Percentiles rank a stretch among this genome's conserved stretches.
Evolutionary conservation across 306 rosid genomes (phyloP).

Genomic region (Begonia loranthoides): DNA sequence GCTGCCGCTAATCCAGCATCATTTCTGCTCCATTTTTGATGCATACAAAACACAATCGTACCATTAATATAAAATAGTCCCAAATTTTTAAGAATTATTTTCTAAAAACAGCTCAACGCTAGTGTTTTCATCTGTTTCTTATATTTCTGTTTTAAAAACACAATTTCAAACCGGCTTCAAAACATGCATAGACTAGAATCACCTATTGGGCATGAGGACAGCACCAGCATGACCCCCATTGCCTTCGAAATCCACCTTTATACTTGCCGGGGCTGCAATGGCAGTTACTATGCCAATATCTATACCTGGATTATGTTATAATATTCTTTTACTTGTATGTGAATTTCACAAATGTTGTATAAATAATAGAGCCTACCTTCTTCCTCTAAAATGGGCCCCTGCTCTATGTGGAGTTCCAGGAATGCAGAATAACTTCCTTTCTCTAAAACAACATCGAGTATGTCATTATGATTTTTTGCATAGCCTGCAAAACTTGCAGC

Average conservation of each 20-base stretch:
- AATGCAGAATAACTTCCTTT: slow-evolving; percentile 85
- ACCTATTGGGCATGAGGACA: slow-evolving; percentile 91
- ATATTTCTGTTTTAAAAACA: no score
- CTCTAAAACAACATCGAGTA: slow-evolving; percentile 52
- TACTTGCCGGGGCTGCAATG: slow-evolving; percentile 92
- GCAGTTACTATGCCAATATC: slow-evolving; percentile 83
- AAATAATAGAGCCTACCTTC: slow-evolving; percentile 41
- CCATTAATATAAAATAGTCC: no score
- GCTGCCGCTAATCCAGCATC: slow-evolving; percentile 98
- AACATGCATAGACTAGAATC: background rate
- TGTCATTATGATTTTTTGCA: slow-evolving; percentile 36
- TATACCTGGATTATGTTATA: slow-evolving; percentile 36
- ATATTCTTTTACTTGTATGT: background rate
- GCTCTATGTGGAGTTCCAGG: slow-evolving; percentile 88
- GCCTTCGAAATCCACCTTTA: slow-evolving; percentile 83
- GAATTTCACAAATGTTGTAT: background rate
- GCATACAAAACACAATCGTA: slow-evolving; percentile 1
- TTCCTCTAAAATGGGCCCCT: slow-evolving; percentile 85
- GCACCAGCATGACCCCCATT: slow-evolving; percentile 96
- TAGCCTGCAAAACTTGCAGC: slow-evolving; percentile 83
- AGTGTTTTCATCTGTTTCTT: no score
- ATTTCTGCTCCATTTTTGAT: slow-evolving; percentile 39
- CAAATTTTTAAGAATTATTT: no score
- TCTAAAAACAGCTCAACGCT: no score
- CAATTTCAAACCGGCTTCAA: background rate